A percentile compares a stretch with the other conserved stretches of the same genome.
phyloP scores from a whole-genome alignment of 257 asterid species.

The Coffea canephora region DNA sequence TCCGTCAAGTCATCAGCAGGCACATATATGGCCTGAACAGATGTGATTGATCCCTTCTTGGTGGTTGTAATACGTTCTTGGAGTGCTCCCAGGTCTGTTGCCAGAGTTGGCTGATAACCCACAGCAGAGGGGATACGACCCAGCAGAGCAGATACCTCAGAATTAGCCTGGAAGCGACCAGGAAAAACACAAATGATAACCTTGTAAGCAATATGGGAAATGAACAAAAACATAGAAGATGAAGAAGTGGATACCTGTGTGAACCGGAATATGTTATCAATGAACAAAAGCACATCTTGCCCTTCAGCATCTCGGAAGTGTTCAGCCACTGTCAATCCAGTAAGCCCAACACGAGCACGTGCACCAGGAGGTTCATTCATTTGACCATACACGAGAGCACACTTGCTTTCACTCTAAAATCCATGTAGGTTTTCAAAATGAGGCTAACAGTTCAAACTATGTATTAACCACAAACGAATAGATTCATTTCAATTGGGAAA shows the following conservation, averaged over 20 bases:
- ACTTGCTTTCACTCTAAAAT: conserved; percentile 82
- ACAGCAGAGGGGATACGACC: conserved; percentile 99
- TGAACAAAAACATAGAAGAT: too few species aligned
- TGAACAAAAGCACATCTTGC: conserved; percentile 98
- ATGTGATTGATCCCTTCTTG: conserved; percentile 93
- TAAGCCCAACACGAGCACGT: conserved; percentile 99
- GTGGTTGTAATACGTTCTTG: conserved; percentile 98
- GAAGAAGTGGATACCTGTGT: conserved; percentile 54
- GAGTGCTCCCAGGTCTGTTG: conserved; percentile 99
- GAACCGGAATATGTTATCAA: conserved; percentile 95
- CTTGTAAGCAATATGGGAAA: too few species aligned
- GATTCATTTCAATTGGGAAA: neutral
- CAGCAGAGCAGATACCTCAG: conserved; percentile 98
- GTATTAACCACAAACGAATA: neutral
- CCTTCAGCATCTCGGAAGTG: conserved; percentile 99
- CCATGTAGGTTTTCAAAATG: neutral
- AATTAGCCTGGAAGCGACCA: conserved; percentile 57
- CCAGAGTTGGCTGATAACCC: conserved; percentile 97
- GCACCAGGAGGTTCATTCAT: conserved; percentile 99
- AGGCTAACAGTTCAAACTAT: too few species aligned
- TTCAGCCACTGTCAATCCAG: conserved; percentile 97
- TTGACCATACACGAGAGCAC: conserved; percentile 98
- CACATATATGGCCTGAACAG: conserved; percentile 98
- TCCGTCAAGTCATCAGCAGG: conserved; percentile 99
- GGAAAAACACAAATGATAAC: neutral